Evolutionary conservation across 805 yeast genomes (phyloP), one percentile per base, ranked within the genome.

Genomic region (Ogataea paradorogensis): DNA sequence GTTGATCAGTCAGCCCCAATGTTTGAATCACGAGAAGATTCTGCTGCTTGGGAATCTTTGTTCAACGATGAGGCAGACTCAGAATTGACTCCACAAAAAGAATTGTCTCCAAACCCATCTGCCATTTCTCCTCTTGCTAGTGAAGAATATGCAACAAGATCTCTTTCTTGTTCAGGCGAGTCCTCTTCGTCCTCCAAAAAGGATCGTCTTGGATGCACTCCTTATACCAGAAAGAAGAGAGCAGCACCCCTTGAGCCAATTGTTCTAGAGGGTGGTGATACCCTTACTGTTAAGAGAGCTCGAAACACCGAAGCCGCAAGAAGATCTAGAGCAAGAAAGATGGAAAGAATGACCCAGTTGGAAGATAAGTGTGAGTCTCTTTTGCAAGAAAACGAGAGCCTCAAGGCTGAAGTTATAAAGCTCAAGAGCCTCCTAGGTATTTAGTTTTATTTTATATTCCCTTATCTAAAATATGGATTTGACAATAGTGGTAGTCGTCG

Each of bases 231-330:
- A 62, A 89, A 88, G 70, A 84, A 78, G 51, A 79, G 95, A 55
- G 48, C 76, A 21, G 66, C 69, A 43, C 95, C 95, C 7, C 71
- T 88, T 62, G 69, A 73, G 51, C 95, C 95, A 8, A 73, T 89
- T 40, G 74, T 76, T 33, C 71, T 76, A 23, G 76, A 73, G 31
- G 61, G 69, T 18, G 65, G 61, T 34, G 95, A 89, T 62, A 77
- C 82, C n/a, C 75, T 74, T 42, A 77, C 87, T 32, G 62, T 84
- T 55, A 91, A 91, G 70, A 82, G 98, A 61, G 98, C 98, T 7
- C 82, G 91, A 65, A 91, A 93, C 74, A 91, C 91, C n/a, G 96
- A 89, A 61, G 97, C 98, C 51, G 97, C 97, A 7, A 80, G 97
- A 64, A 78, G 96, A 59, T 88, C 96, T 20, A 74, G 97, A 57